These are phyloP conservation scores for Blastobotrys illinoisensis DNA, from an alignment of 1,139 yeast genomes.

Conservation along the genomic window DNA sequence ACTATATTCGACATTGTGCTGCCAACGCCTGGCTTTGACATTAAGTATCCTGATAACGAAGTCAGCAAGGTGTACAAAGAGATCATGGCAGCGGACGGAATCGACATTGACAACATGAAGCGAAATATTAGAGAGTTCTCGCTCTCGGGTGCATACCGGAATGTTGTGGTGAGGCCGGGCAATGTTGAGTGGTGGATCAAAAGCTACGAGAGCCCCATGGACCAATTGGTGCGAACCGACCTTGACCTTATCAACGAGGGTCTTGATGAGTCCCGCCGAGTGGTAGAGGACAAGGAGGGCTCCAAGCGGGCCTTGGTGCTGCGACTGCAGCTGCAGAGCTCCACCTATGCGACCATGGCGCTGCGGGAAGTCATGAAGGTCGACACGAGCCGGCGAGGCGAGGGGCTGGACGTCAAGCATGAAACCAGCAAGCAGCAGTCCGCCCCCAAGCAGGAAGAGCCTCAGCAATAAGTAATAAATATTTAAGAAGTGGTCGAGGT, in stretches of 20 bases:
- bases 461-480: neutral
- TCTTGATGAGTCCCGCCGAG: conserved; percentile 23
- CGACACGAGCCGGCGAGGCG: conserved; percentile 68
- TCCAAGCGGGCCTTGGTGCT: conserved; percentile 65
- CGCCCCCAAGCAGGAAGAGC: neutral
- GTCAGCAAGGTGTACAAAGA: conserved; percentile 61
- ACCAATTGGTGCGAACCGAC: conserved; percentile 78
- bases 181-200: conserved; percentile 59
- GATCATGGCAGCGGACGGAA: conserved; percentile 71
- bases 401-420: conserved; percentile 21
- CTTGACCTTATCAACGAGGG: conserved; percentile 52
- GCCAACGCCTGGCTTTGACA: conserved; percentile 93
- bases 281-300: conserved; percentile 36
- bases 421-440: neutral
- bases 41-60: conserved; percentile 70
- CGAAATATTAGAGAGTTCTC: conserved; percentile 86
- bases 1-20: conserved; percentile 78
- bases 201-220: conserved; percentile 55
- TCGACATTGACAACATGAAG: conserved; percentile 81
- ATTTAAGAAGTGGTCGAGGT: neutral
- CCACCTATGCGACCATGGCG: conserved; percentile 98
- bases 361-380: conserved; percentile 83
- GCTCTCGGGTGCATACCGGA: conserved; percentile 83
- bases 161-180: conserved; percentile 62
- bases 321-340: conserved; percentile 71